Evolutionary conservation across 2,329 filamentous ascomycete species (phyloP), one percentile per base, ranked within the genome.

Genomic region (Phialophora tarda): DNA sequence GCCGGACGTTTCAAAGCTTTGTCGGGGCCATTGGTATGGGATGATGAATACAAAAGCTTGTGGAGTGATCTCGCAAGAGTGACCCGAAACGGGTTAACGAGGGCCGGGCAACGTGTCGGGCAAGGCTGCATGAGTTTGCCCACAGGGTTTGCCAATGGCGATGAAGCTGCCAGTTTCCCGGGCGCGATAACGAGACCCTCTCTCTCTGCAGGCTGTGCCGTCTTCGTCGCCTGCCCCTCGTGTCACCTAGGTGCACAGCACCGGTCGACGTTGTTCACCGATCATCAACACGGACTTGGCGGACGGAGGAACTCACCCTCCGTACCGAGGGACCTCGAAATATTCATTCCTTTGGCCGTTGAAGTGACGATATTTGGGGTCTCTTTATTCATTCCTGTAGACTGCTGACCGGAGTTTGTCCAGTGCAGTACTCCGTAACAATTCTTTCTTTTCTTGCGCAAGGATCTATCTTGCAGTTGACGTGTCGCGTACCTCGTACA

Each of bases 41-140:
- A 53, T 38, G 30, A 24, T 44, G 38, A 44, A 21, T 44, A 44
- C 17, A n/a, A 10, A 4, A 44, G 38, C 17, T 32, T 28, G 47
- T 41, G 30, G 59, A 38, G 48, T 61, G 47, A 61, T 53, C 47
- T 61, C 59, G 59, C 59, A 61, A 61, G 47, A 41, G 21, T 6
- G 51, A 17, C 59, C 59, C 24, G 3, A 61, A 61, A 51, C 28
- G 12, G 59, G 58, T 53, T 53, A 61, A 17, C 10, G 14, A 23
- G 56, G 14, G 24, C 34, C 14, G 17, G 38, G 14, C 38, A 58
- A 14, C 55, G 30, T 17, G 55, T 41, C 32, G 34, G 38, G 47
- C 28, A 50, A 59, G 57, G 57, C 57, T 59, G n/a, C 47, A 50
- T 8, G 32, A 24, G 21, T 41, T n/a, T n/a, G 38, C 38, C 38